Percentiles rank a stretch among this genome's conserved stretches.
Evolutionary conservation across 202 grass and related monocot genomes (phyloP).

Genomic region (Dendrocalamus latiflorus): DNA sequence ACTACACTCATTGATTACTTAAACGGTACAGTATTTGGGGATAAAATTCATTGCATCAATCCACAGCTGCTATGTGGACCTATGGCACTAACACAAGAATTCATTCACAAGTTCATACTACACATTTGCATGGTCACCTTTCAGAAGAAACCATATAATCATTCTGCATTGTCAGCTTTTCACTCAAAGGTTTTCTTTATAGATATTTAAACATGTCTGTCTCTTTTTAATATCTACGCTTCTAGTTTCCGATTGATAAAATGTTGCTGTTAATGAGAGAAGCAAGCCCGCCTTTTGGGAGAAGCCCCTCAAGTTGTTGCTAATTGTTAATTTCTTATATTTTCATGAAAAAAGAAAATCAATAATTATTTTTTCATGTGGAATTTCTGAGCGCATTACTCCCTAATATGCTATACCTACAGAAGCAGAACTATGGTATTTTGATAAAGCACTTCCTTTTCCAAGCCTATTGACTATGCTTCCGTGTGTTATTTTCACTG

Average conservation of each 20-base stretch:
- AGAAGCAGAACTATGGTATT: background rate
- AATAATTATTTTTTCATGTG: background rate
- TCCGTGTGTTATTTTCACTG: background rate
- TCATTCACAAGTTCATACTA: background rate
- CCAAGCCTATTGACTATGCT: background rate
- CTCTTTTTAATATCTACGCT: background rate
- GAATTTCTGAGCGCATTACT: background rate
- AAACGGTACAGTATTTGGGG: background rate
- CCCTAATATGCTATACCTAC: background rate
- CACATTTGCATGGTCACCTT: background rate
- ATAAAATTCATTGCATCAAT: conserved; percentile 1
- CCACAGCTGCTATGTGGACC: background rate
- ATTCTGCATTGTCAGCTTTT: background rate
- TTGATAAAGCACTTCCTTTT: background rate
- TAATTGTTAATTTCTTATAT: background rate
- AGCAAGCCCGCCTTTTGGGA: background rate
- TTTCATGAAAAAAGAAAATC: background rate
- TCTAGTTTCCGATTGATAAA: background rate
- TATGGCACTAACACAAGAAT: background rate
- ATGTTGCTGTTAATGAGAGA: background rate
- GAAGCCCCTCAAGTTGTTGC: background rate
- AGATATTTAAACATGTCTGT: background rate
- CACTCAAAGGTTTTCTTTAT: background rate
- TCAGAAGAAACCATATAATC: background rate
- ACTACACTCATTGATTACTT: background rate